phyloP scores from a whole-genome alignment of 371 early-diverging fungal species.

The Saksenaea vasiformis region DNA sequence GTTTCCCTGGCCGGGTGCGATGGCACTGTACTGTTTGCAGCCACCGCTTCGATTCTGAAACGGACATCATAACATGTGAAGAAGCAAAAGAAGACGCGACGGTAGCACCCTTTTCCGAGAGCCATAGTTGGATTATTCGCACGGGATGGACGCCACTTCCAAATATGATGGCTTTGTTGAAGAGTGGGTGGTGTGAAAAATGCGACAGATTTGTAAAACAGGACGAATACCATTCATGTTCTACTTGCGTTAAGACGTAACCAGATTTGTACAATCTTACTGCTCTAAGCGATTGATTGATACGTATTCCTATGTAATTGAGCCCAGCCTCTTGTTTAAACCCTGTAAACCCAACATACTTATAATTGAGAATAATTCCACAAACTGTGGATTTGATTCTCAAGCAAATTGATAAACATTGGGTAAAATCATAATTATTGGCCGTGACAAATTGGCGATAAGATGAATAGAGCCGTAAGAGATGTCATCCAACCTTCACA shows the following conservation, averaged over 20 bases:
- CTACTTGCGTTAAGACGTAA: not conserved
- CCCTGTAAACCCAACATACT: too few relatives aligned
- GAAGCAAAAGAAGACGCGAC: not conserved
- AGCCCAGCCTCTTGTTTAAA: not conserved
- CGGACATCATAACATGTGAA: not conserved
- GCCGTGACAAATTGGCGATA: too few relatives aligned
- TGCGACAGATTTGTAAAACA: constrained; percentile 12
- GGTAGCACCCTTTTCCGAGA: not conserved
- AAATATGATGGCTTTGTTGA: constrained; percentile 11
- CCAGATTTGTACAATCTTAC: not conserved
- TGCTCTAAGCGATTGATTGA: not conserved
- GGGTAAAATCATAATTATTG: too few relatives aligned
- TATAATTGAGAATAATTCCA: too few relatives aligned
- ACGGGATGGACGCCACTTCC: constrained; percentile 20
- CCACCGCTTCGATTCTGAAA: not conserved
- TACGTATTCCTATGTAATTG: not conserved
- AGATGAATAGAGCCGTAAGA: too few relatives aligned
- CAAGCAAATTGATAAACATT: too few relatives aligned
- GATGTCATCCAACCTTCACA: too few relatives aligned
- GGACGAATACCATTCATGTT: not conserved
- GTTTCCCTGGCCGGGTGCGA: not conserved
- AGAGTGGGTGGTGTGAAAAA: constrained; percentile 14
- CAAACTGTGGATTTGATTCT: too few relatives aligned
- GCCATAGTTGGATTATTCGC: constrained; percentile 7
- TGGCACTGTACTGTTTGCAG: not conserved